Evolutionary conservation across 129 eudicot genomes (phyloP).

Genomic region (Kitagawia praeruptora): DNA sequence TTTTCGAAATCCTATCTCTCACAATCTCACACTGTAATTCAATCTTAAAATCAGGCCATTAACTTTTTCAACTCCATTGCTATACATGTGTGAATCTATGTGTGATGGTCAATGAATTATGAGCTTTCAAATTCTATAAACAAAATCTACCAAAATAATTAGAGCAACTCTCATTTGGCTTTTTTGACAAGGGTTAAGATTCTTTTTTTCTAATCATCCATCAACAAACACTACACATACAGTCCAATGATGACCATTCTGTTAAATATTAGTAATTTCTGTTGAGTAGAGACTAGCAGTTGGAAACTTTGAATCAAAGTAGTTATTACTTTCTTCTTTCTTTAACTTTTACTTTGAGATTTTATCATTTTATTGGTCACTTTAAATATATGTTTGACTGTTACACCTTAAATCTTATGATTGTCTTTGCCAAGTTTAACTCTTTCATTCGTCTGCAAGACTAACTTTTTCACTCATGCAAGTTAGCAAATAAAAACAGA

Average conservation of each 20-base stretch:
- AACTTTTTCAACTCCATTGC: background rate
- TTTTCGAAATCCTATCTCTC: too few relatives aligned
- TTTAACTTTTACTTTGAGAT: background rate
- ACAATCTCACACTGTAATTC: background rate
- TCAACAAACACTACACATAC: background rate
- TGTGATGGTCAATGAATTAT: too few relatives aligned
- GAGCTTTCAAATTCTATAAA: too few relatives aligned
- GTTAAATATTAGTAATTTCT: background rate
- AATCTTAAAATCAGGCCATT: background rate
- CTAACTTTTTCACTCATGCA: background rate
- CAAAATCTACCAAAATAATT: too few relatives aligned
- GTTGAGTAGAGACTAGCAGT: background rate
- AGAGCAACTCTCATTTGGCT: background rate
- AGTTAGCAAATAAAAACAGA: background rate
- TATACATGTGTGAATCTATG: background rate
- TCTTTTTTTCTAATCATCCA: background rate
- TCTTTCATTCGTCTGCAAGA: background rate
- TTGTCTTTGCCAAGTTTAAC: background rate
- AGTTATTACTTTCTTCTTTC: background rate
- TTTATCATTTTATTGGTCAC: background rate
- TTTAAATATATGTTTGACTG: background rate
- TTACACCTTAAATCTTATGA: background rate
- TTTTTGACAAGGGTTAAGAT: background rate
- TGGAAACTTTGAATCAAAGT: constrained; percentile 7
- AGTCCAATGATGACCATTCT: background rate